These are phyloP conservation scores for Metschnikowia picachoensis DNA, from an alignment of 805 yeast species.

Conservation along the genomic window DNA sequence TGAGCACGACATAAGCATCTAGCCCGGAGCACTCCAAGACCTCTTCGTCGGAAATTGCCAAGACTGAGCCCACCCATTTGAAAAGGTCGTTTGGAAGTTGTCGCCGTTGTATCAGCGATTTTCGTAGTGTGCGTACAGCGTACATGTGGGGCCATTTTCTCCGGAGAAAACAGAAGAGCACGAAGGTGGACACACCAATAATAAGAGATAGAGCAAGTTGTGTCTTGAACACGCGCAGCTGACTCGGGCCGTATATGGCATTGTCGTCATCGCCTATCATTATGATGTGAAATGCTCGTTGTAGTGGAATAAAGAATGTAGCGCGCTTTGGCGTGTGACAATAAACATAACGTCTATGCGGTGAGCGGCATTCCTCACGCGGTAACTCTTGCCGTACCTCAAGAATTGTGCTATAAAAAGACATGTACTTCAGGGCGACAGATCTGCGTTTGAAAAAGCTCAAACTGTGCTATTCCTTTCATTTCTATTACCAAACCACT, in stretches of 20 bases:
- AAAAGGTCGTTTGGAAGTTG: conserved; percentile 38
- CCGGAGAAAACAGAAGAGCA: conserved; percentile 48
- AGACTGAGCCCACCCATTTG: conserved; percentile 25
- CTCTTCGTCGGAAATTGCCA: conserved; percentile 25
- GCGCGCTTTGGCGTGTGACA: neutral
- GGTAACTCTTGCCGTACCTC: no score
- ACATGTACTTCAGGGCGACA: no score
- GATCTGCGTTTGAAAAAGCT: no score
- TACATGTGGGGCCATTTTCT: conserved; percentile 55
- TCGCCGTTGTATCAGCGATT: conserved; percentile 30
- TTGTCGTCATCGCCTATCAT: conserved; percentile 14
- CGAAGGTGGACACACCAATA: conserved; percentile 44
- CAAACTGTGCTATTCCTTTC: no score
- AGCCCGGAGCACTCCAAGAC: conserved; percentile 23
- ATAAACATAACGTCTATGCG: no score
- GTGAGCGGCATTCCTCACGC: no score
- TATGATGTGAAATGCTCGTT: neutral
- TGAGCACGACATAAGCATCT: conserved; percentile 34
- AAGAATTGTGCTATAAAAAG: no score
- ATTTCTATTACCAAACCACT: no score
- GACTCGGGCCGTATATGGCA: conserved; percentile 39
- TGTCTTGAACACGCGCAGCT: conserved; percentile 55
- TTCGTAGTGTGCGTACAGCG: conserved; percentile 51
- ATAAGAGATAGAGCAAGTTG: conserved; percentile 48
- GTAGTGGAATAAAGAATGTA: neutral